Percentiles rank a stretch among this genome's conserved stretches.
Conservation (phyloP, 352 stramenopile species). For the Phytophthora cryptogea region DNA sequence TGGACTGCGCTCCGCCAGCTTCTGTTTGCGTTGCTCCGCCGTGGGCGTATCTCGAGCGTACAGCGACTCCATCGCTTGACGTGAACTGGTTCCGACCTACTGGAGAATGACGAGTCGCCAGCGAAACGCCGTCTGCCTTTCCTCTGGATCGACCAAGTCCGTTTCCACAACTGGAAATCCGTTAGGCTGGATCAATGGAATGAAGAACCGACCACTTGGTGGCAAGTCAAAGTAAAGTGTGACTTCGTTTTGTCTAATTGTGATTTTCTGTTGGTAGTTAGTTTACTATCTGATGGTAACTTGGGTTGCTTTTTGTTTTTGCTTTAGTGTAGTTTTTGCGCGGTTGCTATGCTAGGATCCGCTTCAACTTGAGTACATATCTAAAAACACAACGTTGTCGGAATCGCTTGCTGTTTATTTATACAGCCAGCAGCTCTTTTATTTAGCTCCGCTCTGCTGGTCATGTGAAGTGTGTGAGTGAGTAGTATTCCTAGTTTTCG, state of each 20-base stretch:
- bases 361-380: not conserved
- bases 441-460: slow-evolving; percentile 10
- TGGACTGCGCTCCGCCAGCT: slow-evolving; percentile 8
- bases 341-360: too few species aligned
- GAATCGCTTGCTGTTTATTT: slow-evolving; percentile 18
- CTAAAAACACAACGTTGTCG: not conserved
- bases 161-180: too few species aligned
- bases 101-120: slow-evolving; percentile 16
- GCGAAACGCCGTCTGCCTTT: slow-evolving; percentile 24
- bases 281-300: too few species aligned
- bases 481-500: slow-evolving; percentile 6
- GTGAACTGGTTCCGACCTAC: not conserved
- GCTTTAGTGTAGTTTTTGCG: too few species aligned
- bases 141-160: too few species aligned
- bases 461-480: not conserved
- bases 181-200: too few species aligned
- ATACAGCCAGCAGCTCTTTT: slow-evolving; percentile 4
- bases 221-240: too few species aligned
- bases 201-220: too few species aligned
- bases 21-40: slow-evolving; percentile 26
- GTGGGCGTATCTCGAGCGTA: slow-evolving; percentile 39
- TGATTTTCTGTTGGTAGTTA: too few species aligned
- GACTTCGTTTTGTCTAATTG: too few species aligned
- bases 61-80: slow-evolving; percentile 35
- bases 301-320: too few species aligned